Evolutionary conservation across 2,329 filamentous ascomycete species (phyloP).

Genomic region (Penicillium sp.): DNA sequence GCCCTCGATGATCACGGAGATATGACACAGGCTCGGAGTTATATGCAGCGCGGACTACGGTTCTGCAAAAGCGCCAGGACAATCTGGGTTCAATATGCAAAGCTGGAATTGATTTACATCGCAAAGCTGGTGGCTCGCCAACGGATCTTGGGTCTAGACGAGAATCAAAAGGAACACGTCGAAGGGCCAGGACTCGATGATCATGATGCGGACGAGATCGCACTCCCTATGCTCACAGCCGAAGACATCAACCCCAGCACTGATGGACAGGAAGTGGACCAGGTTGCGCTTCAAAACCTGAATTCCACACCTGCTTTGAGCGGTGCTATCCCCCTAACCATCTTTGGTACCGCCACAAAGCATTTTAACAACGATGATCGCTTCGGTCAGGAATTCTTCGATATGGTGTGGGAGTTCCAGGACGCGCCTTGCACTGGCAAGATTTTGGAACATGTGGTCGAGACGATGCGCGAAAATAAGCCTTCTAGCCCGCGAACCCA

Average conservation of each 20-base stretch:
- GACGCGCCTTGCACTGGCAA: constrained; percentile 60
- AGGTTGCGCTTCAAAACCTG: constrained; percentile 59
- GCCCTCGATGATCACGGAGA: constrained; percentile 76
- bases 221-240: constrained; percentile 56
- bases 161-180: constrained; percentile 38
- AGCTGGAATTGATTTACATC: constrained; percentile 89
- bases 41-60: constrained; percentile 83
- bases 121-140: constrained; percentile 73
- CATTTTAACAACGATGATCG: constrained; percentile 65
- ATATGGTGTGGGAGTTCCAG: constrained; percentile 69
- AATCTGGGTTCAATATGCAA: constrained; percentile 86
- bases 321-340: constrained; percentile 88
- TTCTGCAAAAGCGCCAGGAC: constrained; percentile 74
- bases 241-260: constrained; percentile 58
- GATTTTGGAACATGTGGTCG: constrained; percentile 70
- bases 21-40: constrained; percentile 77
- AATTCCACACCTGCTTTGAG: constrained; percentile 74
- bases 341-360: constrained; percentile 81
- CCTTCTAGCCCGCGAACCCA: constrained; percentile 61
- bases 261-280: constrained; percentile 49
- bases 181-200: constrained; percentile 40
- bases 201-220: constrained; percentile 55
- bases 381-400: constrained; percentile 73
- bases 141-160: constrained; percentile 61
- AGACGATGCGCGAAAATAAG: constrained; percentile 56